A percentile compares a stretch with the other conserved stretches of the same genome.
Conservation (phyloP, 2,329 filamentous ascomycete species). For the Neurospora crassa region DNA sequence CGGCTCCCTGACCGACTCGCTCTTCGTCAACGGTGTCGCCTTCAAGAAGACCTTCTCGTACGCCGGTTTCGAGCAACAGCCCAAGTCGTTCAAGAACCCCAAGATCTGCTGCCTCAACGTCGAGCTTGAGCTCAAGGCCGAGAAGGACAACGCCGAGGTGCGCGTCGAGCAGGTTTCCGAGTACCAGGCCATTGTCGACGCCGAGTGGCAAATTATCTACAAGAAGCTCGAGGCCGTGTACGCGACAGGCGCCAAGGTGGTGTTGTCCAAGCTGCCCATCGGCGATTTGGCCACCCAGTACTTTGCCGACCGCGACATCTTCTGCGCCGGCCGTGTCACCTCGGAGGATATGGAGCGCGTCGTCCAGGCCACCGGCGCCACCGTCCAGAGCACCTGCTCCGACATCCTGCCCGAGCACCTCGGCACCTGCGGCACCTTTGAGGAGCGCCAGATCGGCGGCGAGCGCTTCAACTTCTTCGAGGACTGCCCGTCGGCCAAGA, state of each 20-base stretch:
- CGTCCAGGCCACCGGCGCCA: slow-evolving; percentile 86
- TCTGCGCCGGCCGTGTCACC: slow-evolving; percentile 90
- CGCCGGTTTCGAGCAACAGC: slow-evolving; percentile 97
- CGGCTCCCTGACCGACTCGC: slow-evolving; percentile 88
- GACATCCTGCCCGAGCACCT: slow-evolving; percentile 86
- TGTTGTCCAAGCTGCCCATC: slow-evolving; percentile 93
- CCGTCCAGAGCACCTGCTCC: slow-evolving; percentile 89
- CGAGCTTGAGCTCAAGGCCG: slow-evolving; percentile 94
- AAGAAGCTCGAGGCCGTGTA: slow-evolving; percentile 95
- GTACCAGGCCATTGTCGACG: slow-evolving; percentile 98
- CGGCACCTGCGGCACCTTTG: slow-evolving; percentile 81
- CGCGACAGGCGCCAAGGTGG: slow-evolving; percentile 93
- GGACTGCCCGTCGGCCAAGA: slow-evolving; percentile 90
- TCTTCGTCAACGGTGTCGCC: slow-evolving; percentile 95
- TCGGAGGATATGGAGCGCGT: slow-evolving; percentile 93
- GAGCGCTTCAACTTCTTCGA: slow-evolving; percentile 99
- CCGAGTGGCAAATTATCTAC: slow-evolving; percentile 99
- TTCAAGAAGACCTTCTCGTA: slow-evolving; percentile 99
- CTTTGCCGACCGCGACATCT: slow-evolving; percentile 96
- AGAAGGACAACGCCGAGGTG: slow-evolving; percentile 98
- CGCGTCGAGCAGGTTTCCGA: slow-evolving; percentile 97
- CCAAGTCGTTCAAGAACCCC: slow-evolving; percentile 86
- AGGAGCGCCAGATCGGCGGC: slow-evolving; percentile 93
- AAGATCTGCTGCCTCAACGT: slow-evolving; percentile 98
- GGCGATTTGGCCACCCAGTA: slow-evolving; percentile 96